These are phyloP conservation scores for Conticribra guillardii DNA, from an alignment of 108 stramenopile genomes.

Conservation along the genomic window DNA sequence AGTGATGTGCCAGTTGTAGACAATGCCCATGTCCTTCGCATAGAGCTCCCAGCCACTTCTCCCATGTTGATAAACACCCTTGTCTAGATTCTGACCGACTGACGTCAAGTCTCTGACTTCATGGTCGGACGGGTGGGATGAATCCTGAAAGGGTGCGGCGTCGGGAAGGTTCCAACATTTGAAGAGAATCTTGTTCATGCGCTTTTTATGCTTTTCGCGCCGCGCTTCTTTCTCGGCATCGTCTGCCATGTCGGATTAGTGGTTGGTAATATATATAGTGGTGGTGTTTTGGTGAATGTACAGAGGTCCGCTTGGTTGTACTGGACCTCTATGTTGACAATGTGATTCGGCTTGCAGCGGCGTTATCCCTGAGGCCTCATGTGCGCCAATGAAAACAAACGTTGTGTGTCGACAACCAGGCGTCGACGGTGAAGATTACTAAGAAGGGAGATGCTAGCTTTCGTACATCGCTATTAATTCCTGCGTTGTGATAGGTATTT, in stretches of 20 bases:
- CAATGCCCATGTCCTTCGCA: conserved; percentile 79
- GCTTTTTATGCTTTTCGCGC: conserved; percentile 64
- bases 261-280: too few relatives aligned
- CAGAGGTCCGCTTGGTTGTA: too few relatives aligned
- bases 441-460: too few relatives aligned
- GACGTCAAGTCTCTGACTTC: conserved; percentile 52
- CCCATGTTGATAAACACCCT: conserved; percentile 65
- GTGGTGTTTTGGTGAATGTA: too few relatives aligned
- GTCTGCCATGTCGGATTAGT: conserved; percentile 27
- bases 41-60: conserved; percentile 83
- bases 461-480: too few relatives aligned
- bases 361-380: too few relatives aligned
- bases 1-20: conserved; percentile 76
- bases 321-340: too few relatives aligned
- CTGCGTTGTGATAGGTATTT: too few relatives aligned
- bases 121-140: conserved; percentile 18
- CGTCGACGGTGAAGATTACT: too few relatives aligned
- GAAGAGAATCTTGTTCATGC: conserved; percentile 79
- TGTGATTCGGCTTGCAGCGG: too few relatives aligned
- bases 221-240: conserved; percentile 67
- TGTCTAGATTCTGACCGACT: conserved; percentile 77
- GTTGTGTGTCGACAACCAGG: too few relatives aligned
- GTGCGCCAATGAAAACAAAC: too few relatives aligned
- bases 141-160: conserved; percentile 70
- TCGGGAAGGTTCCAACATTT: conserved; percentile 72